Percentiles rank a stretch among this genome's conserved stretches.
These are phyloP conservation scores for Gastrolobium bilobum DNA, from an alignment of 306 rosid species.

Conservation along the genomic window DNA sequence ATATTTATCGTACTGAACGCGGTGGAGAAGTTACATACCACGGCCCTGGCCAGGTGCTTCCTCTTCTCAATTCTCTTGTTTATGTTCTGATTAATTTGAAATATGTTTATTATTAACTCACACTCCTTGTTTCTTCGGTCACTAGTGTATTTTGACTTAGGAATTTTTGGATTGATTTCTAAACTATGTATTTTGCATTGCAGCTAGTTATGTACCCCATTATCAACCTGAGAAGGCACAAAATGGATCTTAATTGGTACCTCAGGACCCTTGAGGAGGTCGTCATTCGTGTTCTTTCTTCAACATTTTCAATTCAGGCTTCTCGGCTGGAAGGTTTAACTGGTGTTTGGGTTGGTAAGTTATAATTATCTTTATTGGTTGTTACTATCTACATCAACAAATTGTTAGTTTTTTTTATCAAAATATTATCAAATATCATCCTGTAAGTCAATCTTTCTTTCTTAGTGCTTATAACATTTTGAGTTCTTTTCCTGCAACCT, in stretches of 20 bases:
- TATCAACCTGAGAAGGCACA: slow-evolving; percentile 83
- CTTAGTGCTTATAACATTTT: neutral
- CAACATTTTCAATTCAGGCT: slow-evolving; percentile 78
- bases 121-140: no score
- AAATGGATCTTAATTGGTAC: slow-evolving; percentile 92
- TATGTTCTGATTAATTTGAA: neutral
- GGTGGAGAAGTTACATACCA: slow-evolving; percentile 68
- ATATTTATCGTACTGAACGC: slow-evolving; percentile 58
- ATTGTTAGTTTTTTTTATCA: slow-evolving; percentile 10
- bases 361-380: neutral
- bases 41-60: slow-evolving; percentile 66
- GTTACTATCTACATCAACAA: slow-evolving; percentile 3
- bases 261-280: slow-evolving; percentile 91
- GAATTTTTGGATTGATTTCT: neutral
- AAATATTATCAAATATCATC: neutral
- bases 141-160: neutral
- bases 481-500: neutral
- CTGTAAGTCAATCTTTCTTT: neutral
- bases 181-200: slow-evolving; percentile 41
- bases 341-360: slow-evolving; percentile 92
- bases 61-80: neutral
- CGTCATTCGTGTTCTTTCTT: slow-evolving; percentile 75
- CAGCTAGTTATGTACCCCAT: slow-evolving; percentile 91
- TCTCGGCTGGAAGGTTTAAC: slow-evolving; percentile 79
- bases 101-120: no score